phyloP scores from a whole-genome alignment of 192 early-diverging fungal species.

The Rhizoclosmatium sp. region DNA sequence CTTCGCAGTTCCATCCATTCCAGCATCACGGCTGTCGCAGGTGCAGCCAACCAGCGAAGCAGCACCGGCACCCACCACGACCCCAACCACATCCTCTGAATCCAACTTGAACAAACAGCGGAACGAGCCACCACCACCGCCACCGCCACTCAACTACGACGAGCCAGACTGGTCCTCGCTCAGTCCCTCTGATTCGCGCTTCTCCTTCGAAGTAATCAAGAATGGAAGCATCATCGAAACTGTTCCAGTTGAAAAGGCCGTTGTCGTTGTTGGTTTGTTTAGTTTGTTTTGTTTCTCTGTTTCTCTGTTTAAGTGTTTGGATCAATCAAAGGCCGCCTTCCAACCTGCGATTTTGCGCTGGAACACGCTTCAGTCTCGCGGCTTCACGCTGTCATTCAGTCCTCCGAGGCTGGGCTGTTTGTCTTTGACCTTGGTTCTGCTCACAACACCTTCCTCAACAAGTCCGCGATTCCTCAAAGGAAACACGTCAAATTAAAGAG shows the following conservation, averaged over 20 bases:
- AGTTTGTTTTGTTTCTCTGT: neutral
- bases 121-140: conserved; percentile 7
- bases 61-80: neutral
- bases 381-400: conserved; percentile 90
- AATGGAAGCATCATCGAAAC: conserved; percentile 71
- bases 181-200: conserved; percentile 15
- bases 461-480: conserved; percentile 53
- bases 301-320: neutral
- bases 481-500: conserved; percentile 51
- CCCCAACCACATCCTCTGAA: conserved; percentile 1
- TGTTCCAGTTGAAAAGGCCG: conserved; percentile 58
- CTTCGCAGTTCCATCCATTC: neutral
- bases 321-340: conserved; percentile 72
- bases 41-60: too few species aligned
- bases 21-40: neutral
- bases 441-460: conserved; percentile 88
- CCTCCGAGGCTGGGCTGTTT: conserved; percentile 65
- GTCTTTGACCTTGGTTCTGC: conserved; percentile 83
- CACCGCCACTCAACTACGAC: conserved; percentile 50
- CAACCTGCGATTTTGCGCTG: conserved; percentile 84
- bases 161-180: conserved; percentile 44
- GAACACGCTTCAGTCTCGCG: conserved; percentile 91
- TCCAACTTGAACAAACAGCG: neutral
- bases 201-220: conserved; percentile 69
- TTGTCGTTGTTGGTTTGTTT: conserved; percentile 63